phyloP scores from a whole-genome alignment of 148 eudicot genomes.

The Rhododendron mucronatum region DNA sequence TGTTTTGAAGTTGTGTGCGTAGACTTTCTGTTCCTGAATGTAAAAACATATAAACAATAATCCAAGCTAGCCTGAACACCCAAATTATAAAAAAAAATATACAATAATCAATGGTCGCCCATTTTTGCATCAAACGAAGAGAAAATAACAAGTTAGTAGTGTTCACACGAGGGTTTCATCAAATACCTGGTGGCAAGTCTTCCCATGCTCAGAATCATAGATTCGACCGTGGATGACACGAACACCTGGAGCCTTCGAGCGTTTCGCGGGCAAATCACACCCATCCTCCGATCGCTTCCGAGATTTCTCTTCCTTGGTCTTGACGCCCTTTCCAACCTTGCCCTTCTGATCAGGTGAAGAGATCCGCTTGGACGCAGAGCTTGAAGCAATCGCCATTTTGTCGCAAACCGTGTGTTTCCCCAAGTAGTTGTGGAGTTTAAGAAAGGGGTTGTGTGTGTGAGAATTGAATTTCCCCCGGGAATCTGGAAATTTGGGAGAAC shows the following conservation, averaged over 20 bases:
- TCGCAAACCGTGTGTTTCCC: not conserved
- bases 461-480: not conserved
- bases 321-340: not conserved
- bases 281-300: conserved; percentile 1
- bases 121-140: not conserved
- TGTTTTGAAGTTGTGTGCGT: too few species aligned
- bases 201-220: conserved; percentile 63
- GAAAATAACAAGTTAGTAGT: not conserved
- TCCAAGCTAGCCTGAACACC: too few species aligned
- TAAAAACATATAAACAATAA: too few species aligned
- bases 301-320: conserved; percentile 5
- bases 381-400: conserved; percentile 12
- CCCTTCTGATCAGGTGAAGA: not conserved
- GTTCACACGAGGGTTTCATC: not conserved
- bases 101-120: not conserved
- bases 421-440: not conserved
- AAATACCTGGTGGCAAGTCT: conserved; percentile 75
- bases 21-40: too few species aligned
- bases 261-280: conserved; percentile 17
- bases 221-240: conserved; percentile 40
- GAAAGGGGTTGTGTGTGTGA: not conserved
- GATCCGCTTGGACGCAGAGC: not conserved
- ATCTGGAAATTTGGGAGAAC: not conserved
- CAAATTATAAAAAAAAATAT: too few species aligned
- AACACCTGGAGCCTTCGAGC: conserved; percentile 36